Evolutionary conservation across 495 filamentous ascomycete species (phyloP), one percentile per base, ranked within the genome.

Genomic region (Talaromyces nanjingensis): DNA sequence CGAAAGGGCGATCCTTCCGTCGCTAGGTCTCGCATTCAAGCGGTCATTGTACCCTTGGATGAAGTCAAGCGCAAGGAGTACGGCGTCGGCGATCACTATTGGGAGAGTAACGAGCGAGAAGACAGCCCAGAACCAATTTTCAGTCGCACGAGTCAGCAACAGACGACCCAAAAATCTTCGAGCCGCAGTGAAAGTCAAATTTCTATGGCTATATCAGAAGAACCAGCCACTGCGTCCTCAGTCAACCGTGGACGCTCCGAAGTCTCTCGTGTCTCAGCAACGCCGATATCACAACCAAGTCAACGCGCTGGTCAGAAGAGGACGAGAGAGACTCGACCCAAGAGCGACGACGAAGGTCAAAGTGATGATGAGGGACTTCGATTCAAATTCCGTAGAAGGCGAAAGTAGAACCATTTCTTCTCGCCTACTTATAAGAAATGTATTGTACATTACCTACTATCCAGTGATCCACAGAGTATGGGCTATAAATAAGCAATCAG

Each of bases 21-120:
- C 63, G 69, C 68, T 70, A 82, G 69, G 55, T 77, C 66, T 66
- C 82, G 65, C 65, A 80, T 81, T 5, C 79, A 82, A 63, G 80
- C 79, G 24, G 85, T 93, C 27, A 91, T 96, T 53, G 87, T 97
- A 31, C 79, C 81, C 0, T 76, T 97, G 16, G 90, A 94, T 64
- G 92, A 93, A 68, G 88, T 90, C 2, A 87, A 85, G 65, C 83
- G 84, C 58, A 91, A 90, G 66, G 86, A 88, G 61, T 92, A 89
- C 69, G 92, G 92, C 1, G 87, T 96, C 59, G 92, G 93, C 0
- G 89, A 96, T 45, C 86, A 89, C 45, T 91, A 92, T 73, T 96
- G 90, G 89, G 62, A 83, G 29, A 73, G 69, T 57, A 78, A 76
- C 57, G 60, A 69, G 65, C 59, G 68, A 70, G 64, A 66, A 65